Percentiles rank a stretch among this genome's conserved stretches.
Conservation (phyloP, 1,139 yeast species). For the Saccharomycopsis crataegensis region DNA sequence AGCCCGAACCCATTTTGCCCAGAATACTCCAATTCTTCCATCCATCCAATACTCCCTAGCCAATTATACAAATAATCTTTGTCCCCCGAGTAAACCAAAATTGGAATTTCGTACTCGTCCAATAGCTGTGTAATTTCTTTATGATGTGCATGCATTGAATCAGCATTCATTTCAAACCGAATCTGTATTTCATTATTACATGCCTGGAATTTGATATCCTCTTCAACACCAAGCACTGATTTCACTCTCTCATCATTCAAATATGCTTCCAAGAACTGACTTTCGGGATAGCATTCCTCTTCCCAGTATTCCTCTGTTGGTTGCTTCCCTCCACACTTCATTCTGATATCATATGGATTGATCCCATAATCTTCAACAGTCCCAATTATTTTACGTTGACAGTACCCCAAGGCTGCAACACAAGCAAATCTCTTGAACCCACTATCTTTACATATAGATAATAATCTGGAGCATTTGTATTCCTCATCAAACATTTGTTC, state of each 20-base stretch:
- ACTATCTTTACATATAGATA: constrained; percentile 41
- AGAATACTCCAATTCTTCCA: constrained; percentile 59
- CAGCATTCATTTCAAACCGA: constrained; percentile 53
- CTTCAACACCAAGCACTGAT: constrained; percentile 53
- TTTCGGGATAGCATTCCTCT: constrained; percentile 50
- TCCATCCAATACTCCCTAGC: constrained; percentile 82
- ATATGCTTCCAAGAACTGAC: constrained; percentile 48
- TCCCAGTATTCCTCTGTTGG: constrained; percentile 21
- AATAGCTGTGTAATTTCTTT: constrained; percentile 50
- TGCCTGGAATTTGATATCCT: constrained; percentile 33
- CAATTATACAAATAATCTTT: constrained; percentile 87
- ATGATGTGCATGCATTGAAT: constrained; percentile 60
- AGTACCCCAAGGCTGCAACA: constrained; percentile 40
- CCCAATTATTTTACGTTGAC: constrained; percentile 35
- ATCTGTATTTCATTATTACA: constrained; percentile 52
- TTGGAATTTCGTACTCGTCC: constrained; percentile 52
- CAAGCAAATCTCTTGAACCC: constrained; percentile 36
- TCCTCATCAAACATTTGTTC: constrained; percentile 43
- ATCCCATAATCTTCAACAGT: constrained; percentile 55
- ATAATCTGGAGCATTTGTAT: constrained; percentile 46
- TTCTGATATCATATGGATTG: constrained; percentile 65
- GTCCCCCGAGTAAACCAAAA: constrained; percentile 82
- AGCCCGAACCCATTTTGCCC: constrained; percentile 36
- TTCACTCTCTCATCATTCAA: constrained; percentile 55
- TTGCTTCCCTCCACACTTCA: constrained; percentile 32